Conservation (phyloP, 169 alveolate species). For the Prorocentrum cordatum region DNA sequence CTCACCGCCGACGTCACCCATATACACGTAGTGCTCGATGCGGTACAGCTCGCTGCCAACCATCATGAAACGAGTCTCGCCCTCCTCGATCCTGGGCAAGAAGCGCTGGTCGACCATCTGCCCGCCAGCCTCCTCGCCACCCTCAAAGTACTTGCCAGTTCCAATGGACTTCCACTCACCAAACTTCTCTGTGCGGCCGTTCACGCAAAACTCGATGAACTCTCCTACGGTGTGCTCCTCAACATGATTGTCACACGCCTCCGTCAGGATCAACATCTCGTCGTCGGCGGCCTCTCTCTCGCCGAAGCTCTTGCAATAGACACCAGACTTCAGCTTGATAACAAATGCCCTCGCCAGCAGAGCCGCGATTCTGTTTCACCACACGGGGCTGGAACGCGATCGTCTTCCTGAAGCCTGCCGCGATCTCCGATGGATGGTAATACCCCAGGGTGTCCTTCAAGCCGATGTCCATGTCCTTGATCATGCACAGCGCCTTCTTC, state of each 20-base stretch:
- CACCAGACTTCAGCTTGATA: not conserved
- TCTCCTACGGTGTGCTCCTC: not conserved
- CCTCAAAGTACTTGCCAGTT: not conserved
- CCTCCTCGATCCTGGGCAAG: not conserved
- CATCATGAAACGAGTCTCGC: not conserved
- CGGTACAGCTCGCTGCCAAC: not conserved
- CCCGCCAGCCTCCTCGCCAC: not conserved
- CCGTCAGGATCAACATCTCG: not conserved
- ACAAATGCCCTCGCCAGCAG: not conserved
- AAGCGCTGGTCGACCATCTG: not conserved
- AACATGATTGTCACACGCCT: not conserved
- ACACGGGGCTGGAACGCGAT: not conserved
- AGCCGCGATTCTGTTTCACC: not conserved
- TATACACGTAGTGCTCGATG: not conserved
- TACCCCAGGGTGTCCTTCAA: not conserved
- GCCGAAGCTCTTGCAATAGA: not conserved
- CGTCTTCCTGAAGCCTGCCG: not conserved
- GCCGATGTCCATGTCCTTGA: not conserved
- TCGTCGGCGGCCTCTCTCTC: not conserved
- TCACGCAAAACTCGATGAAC: not conserved
- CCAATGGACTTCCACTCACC: no score
- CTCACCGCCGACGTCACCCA: not conserved
- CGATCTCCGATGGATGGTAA: not conserved
- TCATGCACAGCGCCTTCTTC: no score
- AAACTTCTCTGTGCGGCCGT: no score